Evolutionary conservation across 176 grass and related monocot species (phyloP).

Genomic region (Avena insularis): DNA sequence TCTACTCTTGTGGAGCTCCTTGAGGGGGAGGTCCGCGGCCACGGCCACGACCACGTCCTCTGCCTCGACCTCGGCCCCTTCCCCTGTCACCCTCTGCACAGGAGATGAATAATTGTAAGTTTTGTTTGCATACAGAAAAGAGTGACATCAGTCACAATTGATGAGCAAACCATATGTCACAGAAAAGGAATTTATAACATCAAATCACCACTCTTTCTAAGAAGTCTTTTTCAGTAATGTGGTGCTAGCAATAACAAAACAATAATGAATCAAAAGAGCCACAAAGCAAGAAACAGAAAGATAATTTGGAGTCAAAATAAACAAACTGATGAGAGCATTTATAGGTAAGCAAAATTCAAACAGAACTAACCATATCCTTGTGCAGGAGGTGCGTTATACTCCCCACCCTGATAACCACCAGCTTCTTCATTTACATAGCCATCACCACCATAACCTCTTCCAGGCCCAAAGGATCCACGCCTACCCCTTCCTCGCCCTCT

Average conservation of each 20-base stretch:
- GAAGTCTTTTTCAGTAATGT: neutral
- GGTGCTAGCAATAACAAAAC: neutral
- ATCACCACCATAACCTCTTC: conserved; percentile 51
- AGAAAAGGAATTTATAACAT: too few species aligned
- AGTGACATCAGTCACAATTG: neutral
- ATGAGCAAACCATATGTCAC: too few species aligned
- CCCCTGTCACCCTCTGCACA: conserved; percentile 46
- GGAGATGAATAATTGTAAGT: neutral
- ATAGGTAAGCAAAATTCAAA: neutral
- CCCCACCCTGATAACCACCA: conserved; percentile 53
- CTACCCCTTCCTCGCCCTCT: conserved; percentile 56
- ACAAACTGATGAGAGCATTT: neutral
- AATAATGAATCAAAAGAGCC: neutral
- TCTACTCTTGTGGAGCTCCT: conserved; percentile 44
- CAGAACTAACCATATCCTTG: conserved; percentile 57
- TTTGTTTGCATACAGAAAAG: neutral
- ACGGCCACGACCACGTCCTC: conserved; percentile 36
- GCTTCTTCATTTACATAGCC: conserved; percentile 45
- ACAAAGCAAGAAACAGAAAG: neutral
- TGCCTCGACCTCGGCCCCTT: conserved; percentile 43
- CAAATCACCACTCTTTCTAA: neutral
- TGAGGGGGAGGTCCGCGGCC: conserved; percentile 43
- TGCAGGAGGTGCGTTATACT: conserved; percentile 40
- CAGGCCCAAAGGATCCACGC: conserved; percentile 54
- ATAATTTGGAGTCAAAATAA: neutral